Evolutionary conservation across 2,329 filamentous ascomycete species (phyloP).

Genomic region (Aspergillus sp.): DNA sequence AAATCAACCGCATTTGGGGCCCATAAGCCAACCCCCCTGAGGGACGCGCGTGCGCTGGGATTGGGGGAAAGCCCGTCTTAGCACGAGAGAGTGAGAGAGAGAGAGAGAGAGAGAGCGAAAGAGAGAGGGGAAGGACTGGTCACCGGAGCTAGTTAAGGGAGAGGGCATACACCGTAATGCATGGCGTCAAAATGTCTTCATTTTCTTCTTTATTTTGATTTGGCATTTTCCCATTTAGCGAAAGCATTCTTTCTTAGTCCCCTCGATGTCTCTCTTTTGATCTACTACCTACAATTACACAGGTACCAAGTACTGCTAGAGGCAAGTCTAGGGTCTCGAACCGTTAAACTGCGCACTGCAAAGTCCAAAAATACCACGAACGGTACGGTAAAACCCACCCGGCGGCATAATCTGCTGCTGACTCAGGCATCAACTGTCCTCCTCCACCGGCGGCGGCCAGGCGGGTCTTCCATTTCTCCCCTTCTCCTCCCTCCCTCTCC

Average conservation of each 20-base stretch:
- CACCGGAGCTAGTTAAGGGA: too few species aligned
- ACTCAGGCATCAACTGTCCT: neutral
- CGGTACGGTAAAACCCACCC: too few species aligned
- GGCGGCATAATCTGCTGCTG: neutral
- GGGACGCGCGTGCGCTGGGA: slow-evolving; percentile 21
- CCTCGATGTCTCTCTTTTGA: too few species aligned
- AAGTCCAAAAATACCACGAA: too few species aligned
- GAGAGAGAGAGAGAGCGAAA: neutral
- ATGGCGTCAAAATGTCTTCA: too few species aligned
- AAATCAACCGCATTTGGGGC: slow-evolving; percentile 19
- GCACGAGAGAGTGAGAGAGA: neutral
- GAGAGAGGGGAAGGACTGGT: too few species aligned
- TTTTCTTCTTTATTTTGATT: too few species aligned
- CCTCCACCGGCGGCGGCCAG: neutral
- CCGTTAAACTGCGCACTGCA: too few species aligned
- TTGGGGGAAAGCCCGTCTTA: neutral
- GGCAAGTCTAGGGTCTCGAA: too few species aligned
- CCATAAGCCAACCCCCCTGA: slow-evolving; percentile 21
- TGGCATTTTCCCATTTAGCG: neutral
- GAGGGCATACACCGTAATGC: too few species aligned
- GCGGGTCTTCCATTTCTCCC: slow-evolving; percentile 3
- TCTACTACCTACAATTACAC: too few species aligned
- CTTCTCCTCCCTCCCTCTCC: slow-evolving; percentile 1
- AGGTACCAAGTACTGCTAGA: too few species aligned
- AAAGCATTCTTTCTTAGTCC: neutral